Evolutionary conservation across 345 rosid genomes (phyloP).

Genomic region (Eucalyptus victrix): DNA sequence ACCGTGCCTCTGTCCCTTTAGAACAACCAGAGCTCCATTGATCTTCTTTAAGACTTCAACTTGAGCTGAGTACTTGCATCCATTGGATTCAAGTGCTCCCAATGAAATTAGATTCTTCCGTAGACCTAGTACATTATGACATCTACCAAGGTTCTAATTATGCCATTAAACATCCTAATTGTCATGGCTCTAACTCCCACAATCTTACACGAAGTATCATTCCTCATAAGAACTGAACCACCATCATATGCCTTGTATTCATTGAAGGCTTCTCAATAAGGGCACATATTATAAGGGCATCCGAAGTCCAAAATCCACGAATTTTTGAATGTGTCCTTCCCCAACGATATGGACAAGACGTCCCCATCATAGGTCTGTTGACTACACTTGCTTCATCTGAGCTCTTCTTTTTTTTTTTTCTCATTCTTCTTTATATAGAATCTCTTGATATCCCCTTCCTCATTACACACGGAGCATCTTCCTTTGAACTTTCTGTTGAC

Average conservation of each 20-base stretch:
- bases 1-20: no score
- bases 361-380: background rate
- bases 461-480: background rate
- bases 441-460: background rate
- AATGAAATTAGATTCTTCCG: no score
- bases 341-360: background rate
- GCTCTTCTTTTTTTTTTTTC: background rate
- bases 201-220: no score
- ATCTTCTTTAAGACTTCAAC: no score
- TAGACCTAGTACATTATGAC: no score
- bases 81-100: no score
- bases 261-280: no score
- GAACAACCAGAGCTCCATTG: no score
- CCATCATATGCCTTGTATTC: background rate
- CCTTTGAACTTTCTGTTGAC: background rate
- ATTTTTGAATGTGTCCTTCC: background rate
- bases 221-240: background rate
- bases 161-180: no score
- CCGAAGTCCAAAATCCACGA: background rate
- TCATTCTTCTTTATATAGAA: background rate
- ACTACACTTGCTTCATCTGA: background rate
- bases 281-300: background rate
- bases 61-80: no score
- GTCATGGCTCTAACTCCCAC: no score
- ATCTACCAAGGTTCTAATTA: no score